Percentiles rank a stretch among this genome's conserved stretches.
phyloP scores from a whole-genome alignment of 768 basidiomycete species.

The Phanerodontia chrysosporium region DNA sequence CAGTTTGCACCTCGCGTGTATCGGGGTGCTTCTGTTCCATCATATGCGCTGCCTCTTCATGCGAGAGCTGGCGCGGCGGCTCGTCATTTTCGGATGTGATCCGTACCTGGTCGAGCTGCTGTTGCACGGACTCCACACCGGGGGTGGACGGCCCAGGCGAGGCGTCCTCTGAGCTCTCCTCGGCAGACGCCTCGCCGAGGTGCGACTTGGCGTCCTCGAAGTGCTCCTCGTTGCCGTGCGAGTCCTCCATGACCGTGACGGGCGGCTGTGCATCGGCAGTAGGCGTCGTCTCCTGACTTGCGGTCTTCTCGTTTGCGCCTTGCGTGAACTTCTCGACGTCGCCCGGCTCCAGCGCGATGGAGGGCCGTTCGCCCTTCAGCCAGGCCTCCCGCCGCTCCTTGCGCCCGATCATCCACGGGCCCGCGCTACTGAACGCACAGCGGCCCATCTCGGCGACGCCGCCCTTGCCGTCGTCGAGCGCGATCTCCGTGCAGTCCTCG shows the following conservation, averaged over 20 bases:
- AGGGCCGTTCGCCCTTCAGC: slow-evolving; percentile 25
- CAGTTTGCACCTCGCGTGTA: slow-evolving; percentile 13
- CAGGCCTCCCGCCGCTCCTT: slow-evolving; percentile 24
- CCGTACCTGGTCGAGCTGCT: neutral
- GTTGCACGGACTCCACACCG: neutral
- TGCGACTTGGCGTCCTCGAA: neutral
- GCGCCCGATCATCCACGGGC: slow-evolving; percentile 65
- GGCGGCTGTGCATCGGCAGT: neutral
- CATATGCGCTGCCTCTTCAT: slow-evolving; percentile 7
- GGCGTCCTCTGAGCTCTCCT: slow-evolving; percentile 10
- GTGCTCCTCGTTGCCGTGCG: neutral
- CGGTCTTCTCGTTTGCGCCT: neutral
- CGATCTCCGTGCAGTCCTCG: slow-evolving; percentile 34
- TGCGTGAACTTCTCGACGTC: slow-evolving; percentile 13
- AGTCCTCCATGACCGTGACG: neutral
- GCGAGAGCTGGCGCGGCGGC: neutral
- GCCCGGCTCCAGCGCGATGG: slow-evolving; percentile 12
- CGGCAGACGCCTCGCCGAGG: neutral
- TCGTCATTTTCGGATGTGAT: neutral
- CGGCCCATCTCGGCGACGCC: slow-evolving; percentile 23
- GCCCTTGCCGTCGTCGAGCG: neutral
- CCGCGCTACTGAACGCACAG: slow-evolving; percentile 58
- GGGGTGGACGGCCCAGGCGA: slow-evolving; percentile 15
- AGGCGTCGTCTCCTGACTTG: neutral
- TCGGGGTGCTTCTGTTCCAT: slow-evolving; percentile 16